Evolutionary conservation across 2,329 filamentous ascomycete genomes (phyloP).

Genomic region (Penicillium sp.): DNA sequence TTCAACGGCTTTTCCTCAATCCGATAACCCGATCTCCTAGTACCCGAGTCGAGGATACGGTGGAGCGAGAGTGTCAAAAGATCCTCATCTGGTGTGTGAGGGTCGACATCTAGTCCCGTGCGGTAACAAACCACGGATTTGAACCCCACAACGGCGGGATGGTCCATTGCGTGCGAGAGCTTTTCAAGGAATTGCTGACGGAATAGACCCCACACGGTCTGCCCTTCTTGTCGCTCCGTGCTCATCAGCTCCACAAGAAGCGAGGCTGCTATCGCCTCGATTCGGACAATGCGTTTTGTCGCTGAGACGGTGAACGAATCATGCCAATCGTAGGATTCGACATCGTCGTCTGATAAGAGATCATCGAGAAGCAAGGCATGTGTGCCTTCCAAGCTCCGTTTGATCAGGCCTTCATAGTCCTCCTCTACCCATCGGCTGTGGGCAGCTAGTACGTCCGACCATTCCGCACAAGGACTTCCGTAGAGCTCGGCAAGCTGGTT

Average conservation of each 20-base stretch:
- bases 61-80: conserved; percentile 29
- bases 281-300: conserved; percentile 73
- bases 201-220: conserved; percentile 28
- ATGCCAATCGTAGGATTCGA: conserved; percentile 64
- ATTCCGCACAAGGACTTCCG: conserved; percentile 59
- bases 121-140: conserved; percentile 83
- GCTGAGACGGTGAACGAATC: conserved; percentile 62
- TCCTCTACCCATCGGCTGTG: conserved; percentile 49
- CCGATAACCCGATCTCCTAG: conserved; percentile 27
- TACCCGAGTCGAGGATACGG: conserved; percentile 28
- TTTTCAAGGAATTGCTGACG: conserved; percentile 32
- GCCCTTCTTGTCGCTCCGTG: conserved; percentile 33
- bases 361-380: conserved; percentile 78
- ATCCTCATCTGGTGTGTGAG: conserved; percentile 47
- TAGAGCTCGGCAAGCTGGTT: conserved; percentile 67
- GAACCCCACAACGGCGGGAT: conserved; percentile 72
- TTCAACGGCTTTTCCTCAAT: conserved; percentile 66
- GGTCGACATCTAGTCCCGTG: conserved; percentile 66
- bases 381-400: conserved; percentile 67
- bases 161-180: conserved; percentile 59
- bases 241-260: conserved; percentile 54
- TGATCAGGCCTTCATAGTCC: conserved; percentile 58
- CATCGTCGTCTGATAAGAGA: conserved; percentile 59
- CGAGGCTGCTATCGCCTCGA: conserved; percentile 69
- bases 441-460: conserved; percentile 56